Percentiles rank a stretch among this genome's conserved stretches.
These are phyloP conservation scores for Xylaria longipes DNA, from an alignment of 495 filamentous ascomycete genomes.

Conservation along the genomic window DNA sequence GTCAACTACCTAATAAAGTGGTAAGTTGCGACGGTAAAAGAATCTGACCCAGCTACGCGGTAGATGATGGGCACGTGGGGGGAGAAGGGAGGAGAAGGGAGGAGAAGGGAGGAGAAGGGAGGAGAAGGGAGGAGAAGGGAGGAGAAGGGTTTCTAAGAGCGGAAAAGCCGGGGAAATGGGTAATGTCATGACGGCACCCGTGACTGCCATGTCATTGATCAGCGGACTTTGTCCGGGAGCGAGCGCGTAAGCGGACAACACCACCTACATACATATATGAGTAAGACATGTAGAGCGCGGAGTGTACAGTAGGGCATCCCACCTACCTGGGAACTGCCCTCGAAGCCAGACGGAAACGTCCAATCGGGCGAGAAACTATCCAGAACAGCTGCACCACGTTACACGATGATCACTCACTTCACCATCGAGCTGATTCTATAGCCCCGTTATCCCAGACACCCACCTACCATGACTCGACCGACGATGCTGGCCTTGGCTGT, in stretches of 20 bases:
- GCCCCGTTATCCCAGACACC: not conserved
- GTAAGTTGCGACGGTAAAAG: not conserved
- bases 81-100: not conserved
- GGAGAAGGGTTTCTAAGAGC: not conserved
- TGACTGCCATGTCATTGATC: slow-evolving; percentile 4
- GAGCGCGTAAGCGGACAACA: not conserved
- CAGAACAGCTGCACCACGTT: not conserved
- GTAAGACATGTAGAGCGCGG: not conserved
- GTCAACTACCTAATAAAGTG: not conserved
- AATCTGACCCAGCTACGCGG: not conserved
- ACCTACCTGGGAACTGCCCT: not conserved
- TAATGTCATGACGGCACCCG: not conserved
- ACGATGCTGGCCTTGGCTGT: not conserved
- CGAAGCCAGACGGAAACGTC: not conserved
- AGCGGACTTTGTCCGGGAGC: not conserved
- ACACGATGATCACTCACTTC: not conserved
- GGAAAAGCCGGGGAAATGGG: not conserved
- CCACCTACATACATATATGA: not conserved
- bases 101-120: not conserved
- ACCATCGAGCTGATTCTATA: not conserved
- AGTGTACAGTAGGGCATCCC: not conserved
- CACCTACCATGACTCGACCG: not conserved
- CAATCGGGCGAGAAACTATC: not conserved
- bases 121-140: not conserved
- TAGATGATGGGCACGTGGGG: not conserved